Base-by-base conservation (phyloP, 441 rosid species). In the Dalechampia spathulata region DNA sequence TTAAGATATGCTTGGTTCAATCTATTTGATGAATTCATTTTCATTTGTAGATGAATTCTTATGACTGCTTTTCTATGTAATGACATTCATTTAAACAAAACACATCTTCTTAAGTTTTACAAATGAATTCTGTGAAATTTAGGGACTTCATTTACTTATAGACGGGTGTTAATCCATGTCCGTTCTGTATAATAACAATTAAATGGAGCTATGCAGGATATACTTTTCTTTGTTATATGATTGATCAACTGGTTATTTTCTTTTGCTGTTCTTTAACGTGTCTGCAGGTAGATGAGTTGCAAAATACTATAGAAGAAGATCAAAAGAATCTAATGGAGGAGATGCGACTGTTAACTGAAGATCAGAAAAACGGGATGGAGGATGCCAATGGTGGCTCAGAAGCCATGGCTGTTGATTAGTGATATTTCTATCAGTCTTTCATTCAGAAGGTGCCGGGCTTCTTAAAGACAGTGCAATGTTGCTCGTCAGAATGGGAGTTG, bases 281-380 rank as follows among this genome's bases (percentile, higher is more conserved):
- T 19, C 0, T 43, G 38, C 65, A 89, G 95, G 95, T 89, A 57
- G 96, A 89, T 72, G 96, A 86, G 82, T 71, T 89, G 66, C 96
- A 86, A 75, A 82, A 63, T 61, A 79, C 82, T 14, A 74, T 89
- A 30, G 81, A 75, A 66, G 82, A 70, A 52, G 95, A 89, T 54
- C 95, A 73, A 66, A 78, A 75, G 77, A 73, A 52, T 66, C 56
- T 81, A 70, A 72, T 81, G 12, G 86, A 81, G 70, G 86, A 78
- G 61, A 69, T 76, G 60, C 76, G 76, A 61, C 63, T 69, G 66
- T 73, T 65, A 22, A 62, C 65, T 45, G 97, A 90, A 46, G 98
- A 91, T 64, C 90, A 68, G 47, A 89, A 80, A 77, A 76, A 53
- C 55, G 74, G 69, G 7, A 28, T 64, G 26, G 94, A 83, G 47